Evolutionary conservation across 75 land plant species (phyloP), one percentile per base, ranked within the genome.

Genomic region (Azolla pinnata): DNA sequence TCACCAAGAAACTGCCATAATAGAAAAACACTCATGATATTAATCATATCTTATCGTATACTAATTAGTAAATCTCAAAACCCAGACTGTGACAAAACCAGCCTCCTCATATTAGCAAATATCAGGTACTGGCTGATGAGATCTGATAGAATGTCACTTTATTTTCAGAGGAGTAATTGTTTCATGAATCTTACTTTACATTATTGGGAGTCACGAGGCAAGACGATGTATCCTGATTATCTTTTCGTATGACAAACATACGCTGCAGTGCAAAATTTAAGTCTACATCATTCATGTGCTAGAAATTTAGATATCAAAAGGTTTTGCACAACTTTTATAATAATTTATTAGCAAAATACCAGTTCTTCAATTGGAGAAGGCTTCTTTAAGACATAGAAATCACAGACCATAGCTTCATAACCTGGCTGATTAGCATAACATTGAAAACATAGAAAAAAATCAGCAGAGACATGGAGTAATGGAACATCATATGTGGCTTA

Each of bases 121-220:
- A n/a, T n/a, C n/a, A n/a, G n/a, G n/a, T n/a, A n/a, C n/a, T n/a
- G n/a, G n/a, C n/a, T n/a, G n/a, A n/a, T n/a, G n/a, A n/a, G n/a
- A n/a, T n/a, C n/a, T n/a, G n/a, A n/a, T n/a, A n/a, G n/a, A n/a
- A n/a, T n/a, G n/a, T n/a, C n/a, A n/a, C n/a, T n/a, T n/a, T n/a
- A n/a, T n/a, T n/a, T n/a, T n/a, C n/a, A n/a, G n/a, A n/a, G n/a
- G n/a, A n/a, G n/a, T n/a, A n/a, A n/a, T n/a, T n/a, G n/a, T n/a
- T n/a, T n/a, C n/a, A n/a, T n/a, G n/a, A n/a, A n/a, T n/a, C 69
- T 34, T 79, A 89, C 96, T 81, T 89, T 33, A 76, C 96, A 57
- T 71, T 64, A 57, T 70, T 72, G 16, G 96, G 90, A 51, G 61
- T 89, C n/a, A 77, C 66, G 50, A 85, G 64, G 52, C 96, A 85